phyloP scores from a whole-genome alignment of 106 monocot genomes.

The Vanilla planifolia region DNA sequence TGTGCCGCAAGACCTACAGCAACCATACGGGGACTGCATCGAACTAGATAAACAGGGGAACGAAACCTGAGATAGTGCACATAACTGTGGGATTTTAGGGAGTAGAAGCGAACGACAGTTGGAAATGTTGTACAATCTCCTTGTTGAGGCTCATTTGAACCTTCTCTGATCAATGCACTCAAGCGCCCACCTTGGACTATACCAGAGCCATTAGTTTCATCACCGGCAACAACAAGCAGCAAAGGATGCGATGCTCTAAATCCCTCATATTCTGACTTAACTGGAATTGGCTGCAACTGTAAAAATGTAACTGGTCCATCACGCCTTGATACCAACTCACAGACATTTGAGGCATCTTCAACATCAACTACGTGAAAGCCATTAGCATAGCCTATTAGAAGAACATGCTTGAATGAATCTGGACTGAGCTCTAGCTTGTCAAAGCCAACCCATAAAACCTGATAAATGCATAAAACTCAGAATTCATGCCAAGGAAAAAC shows the following conservation, averaged over 20 bases:
- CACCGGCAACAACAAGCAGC: conserved; percentile 86
- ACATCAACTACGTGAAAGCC: conserved; percentile 99
- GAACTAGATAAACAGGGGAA: conserved; percentile 87
- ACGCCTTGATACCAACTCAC: conserved; percentile 91
- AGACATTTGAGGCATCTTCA: conserved; percentile 91
- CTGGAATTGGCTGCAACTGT: conserved; percentile 78
- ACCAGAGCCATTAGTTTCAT: conserved; percentile 83
- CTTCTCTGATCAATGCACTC: conserved; percentile 75
- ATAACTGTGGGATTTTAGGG: conserved; percentile 73
- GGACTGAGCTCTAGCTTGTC: conserved; percentile 73
- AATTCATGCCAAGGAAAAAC: too few species aligned
- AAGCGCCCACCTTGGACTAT: conserved; percentile 76
- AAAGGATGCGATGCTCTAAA: conserved; percentile 82
- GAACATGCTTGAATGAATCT: conserved; percentile 66
- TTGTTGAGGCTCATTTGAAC: conserved; percentile 26
- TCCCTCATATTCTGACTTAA: conserved; percentile 51
- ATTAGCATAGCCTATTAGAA: conserved; percentile 82
- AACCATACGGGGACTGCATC: conserved; percentile 89
- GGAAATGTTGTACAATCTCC: conserved; percentile 59
- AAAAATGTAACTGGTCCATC: conserved; percentile 91
- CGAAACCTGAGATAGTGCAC: conserved; percentile 89
- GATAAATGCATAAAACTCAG: conserved; percentile 7
- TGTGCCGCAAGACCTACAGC: conserved; percentile 92
- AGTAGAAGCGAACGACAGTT: conserved; percentile 90
- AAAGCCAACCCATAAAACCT: conserved; percentile 96